A percentile compares a stretch with the other conserved stretches of the same genome.
These are phyloP conservation scores for Polytrichum commune DNA, from an alignment of 225 moss, liverwort and hornwort species.

Conservation along the genomic window DNA sequence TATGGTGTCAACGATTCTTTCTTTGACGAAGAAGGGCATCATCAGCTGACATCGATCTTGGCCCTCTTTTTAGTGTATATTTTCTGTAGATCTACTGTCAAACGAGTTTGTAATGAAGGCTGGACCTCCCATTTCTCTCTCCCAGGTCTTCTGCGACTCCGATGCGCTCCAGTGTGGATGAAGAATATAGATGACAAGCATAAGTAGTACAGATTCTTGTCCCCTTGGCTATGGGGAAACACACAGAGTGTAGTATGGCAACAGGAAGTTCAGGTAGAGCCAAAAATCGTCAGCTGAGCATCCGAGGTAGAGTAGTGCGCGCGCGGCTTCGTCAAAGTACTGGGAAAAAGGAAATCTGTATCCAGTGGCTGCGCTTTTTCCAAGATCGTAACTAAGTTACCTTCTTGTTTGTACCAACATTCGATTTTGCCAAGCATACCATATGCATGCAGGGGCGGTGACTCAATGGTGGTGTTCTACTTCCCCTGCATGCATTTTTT, in stretches of 20 bases:
- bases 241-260: constrained; percentile 14
- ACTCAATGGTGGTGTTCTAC: background rate
- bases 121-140: constrained; percentile 6
- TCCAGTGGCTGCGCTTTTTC: constrained; percentile 37
- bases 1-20: constrained; percentile 82
- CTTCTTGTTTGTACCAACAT: constrained; percentile 36
- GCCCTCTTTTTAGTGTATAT: constrained; percentile 22
- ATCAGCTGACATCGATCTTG: constrained; percentile 12
- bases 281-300: constrained; percentile 15
- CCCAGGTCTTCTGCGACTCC: too few species aligned
- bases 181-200: constrained; percentile 8
- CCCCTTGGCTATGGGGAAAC: constrained; percentile 19
- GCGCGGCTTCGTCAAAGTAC: background rate
- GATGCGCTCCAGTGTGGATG: too few species aligned
- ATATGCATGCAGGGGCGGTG: background rate
- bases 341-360: constrained; percentile 7
- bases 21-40: constrained; percentile 41
- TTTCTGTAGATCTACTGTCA: constrained; percentile 31
- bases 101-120: constrained; percentile 9
- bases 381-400: constrained; percentile 42
- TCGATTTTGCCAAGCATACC: constrained; percentile 26
- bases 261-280: constrained; percentile 11
- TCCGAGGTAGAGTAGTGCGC: constrained; percentile 2
- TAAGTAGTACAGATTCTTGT: constrained; percentile 10
- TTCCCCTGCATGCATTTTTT: constrained; percentile 4